These are phyloP conservation scores for Carallia brachiata DNA, from an alignment of 345 rosid genomes.

Conservation along the genomic window DNA sequence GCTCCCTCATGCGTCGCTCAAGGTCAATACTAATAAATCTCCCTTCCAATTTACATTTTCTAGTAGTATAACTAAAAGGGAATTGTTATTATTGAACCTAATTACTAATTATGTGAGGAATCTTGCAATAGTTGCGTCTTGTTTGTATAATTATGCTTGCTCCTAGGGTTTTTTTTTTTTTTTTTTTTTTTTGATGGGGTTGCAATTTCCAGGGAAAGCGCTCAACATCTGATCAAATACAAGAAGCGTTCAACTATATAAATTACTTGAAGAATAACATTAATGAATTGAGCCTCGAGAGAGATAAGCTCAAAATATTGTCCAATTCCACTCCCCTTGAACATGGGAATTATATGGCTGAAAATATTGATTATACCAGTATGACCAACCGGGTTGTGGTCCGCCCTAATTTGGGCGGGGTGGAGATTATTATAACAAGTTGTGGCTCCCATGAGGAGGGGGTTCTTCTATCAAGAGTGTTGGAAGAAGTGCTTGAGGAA, in stretches of 20 bases:
- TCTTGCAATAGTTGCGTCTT: neutral
- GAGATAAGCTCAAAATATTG: constrained; percentile 40
- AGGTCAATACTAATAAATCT: constrained; percentile 25
- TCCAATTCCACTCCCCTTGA: constrained; percentile 22
- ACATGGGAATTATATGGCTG: neutral
- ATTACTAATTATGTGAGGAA: neutral
- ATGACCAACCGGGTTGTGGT: constrained; percentile 27
- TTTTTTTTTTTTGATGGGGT: constrained; percentile 2
- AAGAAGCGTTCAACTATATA: constrained; percentile 68
- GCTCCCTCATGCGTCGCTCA: constrained; percentile 43
- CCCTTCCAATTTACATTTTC: neutral
- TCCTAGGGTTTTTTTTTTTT: constrained; percentile 16
- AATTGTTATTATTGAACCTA: neutral
- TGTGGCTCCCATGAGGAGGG: constrained; percentile 25
- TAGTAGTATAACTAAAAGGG: no score
- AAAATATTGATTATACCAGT: neutral
- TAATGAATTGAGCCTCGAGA: constrained; percentile 40
- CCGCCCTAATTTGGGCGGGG: constrained; percentile 36
- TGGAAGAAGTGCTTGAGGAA: constrained; percentile 26
- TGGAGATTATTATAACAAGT: constrained; percentile 46
- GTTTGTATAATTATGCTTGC: neutral
- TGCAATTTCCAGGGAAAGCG: constrained; percentile 63
- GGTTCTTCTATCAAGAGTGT: constrained; percentile 27
- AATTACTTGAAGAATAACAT: constrained; percentile 42
- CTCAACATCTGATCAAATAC: constrained; percentile 71